Evolutionary conservation across 2,329 filamentous ascomycete species (phyloP), one percentile per base, ranked within the genome.

Genomic region (Didymella pomorum): DNA sequence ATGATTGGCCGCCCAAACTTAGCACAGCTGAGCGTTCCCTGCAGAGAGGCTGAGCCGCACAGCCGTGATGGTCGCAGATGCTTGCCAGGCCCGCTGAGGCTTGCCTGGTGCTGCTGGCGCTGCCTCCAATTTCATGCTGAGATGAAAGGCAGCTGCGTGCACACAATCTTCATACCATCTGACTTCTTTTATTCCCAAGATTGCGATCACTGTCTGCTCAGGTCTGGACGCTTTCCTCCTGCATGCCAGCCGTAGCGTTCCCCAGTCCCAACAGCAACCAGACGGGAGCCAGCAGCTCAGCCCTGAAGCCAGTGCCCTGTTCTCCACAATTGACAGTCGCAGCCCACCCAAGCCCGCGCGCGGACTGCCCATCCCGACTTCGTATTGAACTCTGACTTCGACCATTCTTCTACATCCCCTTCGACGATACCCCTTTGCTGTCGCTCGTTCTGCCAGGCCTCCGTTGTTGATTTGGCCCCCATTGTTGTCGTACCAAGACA

Each of bases 41-140:
- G 42, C 16, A 21, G 20, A 44, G 55, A 52, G 55, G 55, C 55
- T 58, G 35, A 58, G 55, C 49, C 47, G 49, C 52, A 49, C 55
- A 44, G 44, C 49, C 20, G 42, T 50, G 39, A 12, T 10, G 16
- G 20, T 42, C 25, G 44, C n/a, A 16, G 45, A 33, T 46, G 28
- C 28, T 33, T 46, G 28, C 28, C 26, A 46, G 26, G 28, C 26
- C 10, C 12, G 31, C 31, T 33, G 12, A n/a, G 31, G 31, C 12
- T n/a, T 46, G 26, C 48, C 4, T 25, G 45, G 29, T n/a, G 47
- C 35, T 39, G 35, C 35, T 39, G 35, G 18, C 42, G 47, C 35
- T 42, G 35, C 11, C 35, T 53, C 45, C 35, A 39, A 39, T 39
- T 20, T 39, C 35, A 39, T 39, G 43, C 26, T 18, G 45, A 48